Base-by-base conservation (phyloP, 2,329 filamentous ascomycete species). In the Alternaria incomplexa region DNA sequence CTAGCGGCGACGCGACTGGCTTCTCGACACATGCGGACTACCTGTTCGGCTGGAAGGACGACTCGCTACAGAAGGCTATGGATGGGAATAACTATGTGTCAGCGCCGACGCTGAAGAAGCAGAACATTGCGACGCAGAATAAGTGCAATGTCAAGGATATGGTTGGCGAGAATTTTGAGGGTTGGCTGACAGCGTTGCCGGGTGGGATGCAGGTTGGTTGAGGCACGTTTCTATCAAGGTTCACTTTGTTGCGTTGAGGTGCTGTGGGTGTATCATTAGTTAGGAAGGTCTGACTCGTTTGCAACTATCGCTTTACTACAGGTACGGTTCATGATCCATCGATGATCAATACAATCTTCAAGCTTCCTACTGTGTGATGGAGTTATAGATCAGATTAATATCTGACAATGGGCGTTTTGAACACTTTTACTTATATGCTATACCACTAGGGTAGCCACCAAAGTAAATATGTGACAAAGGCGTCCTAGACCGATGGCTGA, bases 121-220 rank as follows among this genome's bases (percentile, higher is more conserved):
- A 78, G 66, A 73, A 56, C 9, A 76, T 77, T 58, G 73, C 75
- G n/a, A 56, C 67, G 20, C 75, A 77, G 58, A 78, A 78, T 51
- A 76, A 77, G 62, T 78, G 76, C 46, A 73, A 51, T 17, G 74
- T 77, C 6, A 65, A 67, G 52, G 74, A 77, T 64, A 72, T 75
- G 68, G 76, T 78, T 4, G 66, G 64, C 12, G 76, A 77, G 61
- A 63, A 73, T 47, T 64, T 77, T 45, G 75, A 78, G 63, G 65
- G 68, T 17, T 78, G 76, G 65, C 23, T 68, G 71, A 70, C 72
- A 64, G 72, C 54, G 10, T 52, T 64, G 59, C 50, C 64, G n/a
- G 66, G 65, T 5, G 52, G 50, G 4, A 57, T 58, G 43, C 57
- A 54, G 40, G 58, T 53, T 44, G 26, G 61, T n/a, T 50, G 36